Evolutionary conservation across 805 yeast genomes (phyloP), one percentile per base, ranked within the genome.

Genomic region (Ogataea nonfermentans): DNA sequence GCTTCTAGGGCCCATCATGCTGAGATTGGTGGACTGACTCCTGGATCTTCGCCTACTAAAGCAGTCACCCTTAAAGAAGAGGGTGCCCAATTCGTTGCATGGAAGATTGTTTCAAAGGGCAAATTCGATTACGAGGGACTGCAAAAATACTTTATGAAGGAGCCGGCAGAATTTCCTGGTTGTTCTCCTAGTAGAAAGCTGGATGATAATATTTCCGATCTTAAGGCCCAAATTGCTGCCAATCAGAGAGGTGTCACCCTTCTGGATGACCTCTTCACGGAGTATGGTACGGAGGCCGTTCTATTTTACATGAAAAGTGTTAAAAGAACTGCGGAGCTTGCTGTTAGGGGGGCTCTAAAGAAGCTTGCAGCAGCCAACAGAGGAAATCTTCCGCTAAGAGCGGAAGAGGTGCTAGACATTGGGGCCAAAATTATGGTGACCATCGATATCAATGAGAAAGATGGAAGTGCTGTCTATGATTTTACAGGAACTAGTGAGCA

Each of bases 1-100:
- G 82, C 81, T 4, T 68, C 80, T 2, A 62, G 82, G 44, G 81
- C 80, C 4, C 82, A 77, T 56, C 83, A 77, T 56, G 76, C 81
- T 16, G 82, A 77, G 47, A 76, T 77, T 50, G 82, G 82, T 28
- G 76, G 79, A n/a, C 68, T 76, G 35, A 66, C 76, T 33, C 78
- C 81, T 7, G 81, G 81, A 3, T 70, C 78, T 1, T 74, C 72
- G 66, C 74, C 79, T 15, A 73, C 81, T 3, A 63, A 74, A 51
- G 76, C 81, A 10, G 72, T 70, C 48, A 67, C 70, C 26, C 64
- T 77, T 27, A 70, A 58, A 44, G 76, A 76, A 44, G 83, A 77
- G 56, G 83, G 81, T 40, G 81, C 75, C 2, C 67, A 74, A 15
- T 73, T 76, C 33, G 68, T 68, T 40, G 64, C 78, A 9, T 76